Evolutionary conservation across 257 asterid species (phyloP), one percentile per base, ranked within the genome.

Genomic region (Paulownia fortunei): DNA sequence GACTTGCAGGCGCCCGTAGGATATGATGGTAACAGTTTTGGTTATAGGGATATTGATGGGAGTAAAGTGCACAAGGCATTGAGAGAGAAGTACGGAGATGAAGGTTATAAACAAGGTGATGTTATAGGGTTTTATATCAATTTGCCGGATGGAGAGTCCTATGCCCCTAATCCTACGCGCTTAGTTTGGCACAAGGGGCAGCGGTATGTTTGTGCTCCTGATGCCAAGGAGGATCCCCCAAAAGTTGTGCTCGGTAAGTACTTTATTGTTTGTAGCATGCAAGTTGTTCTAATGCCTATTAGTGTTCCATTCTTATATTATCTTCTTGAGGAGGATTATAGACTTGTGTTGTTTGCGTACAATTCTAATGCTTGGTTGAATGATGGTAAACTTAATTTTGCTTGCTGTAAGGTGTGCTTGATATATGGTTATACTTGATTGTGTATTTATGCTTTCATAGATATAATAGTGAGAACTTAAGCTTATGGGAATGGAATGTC

Each of bases 1-100:
- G 99, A 93, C 84, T 85, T 96, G 84, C 99, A 96, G 84, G 99
- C 98, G 1, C 99, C 99, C 0, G 98, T 92, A 26, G 99, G 99
- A 32, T 96, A 90, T 76, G 99, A 96, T 85, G 96, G 85, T 74
- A 90, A 89, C 84, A 90, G 99, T 85, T 96, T 88, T 63, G 97
- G 98, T 16, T 95, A 90, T 65, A 89, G 99, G 79, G 99, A 95
- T 85, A 76, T 89, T 83, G 99, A 93, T 81, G 99, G 99, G 72
- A 82, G 92, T 73, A 95, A 90, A 82, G 90, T 95, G 82, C 94
- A 93, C 77, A 95, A 93, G 87, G 99, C 98, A n/a, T 83, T 90
- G 82, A 89, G 99, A 83, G 98, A 91, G 79, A 84, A 84, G 83
- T 95, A 90, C 41, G 97, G 97, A 13, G 89, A 88, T 65, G 97